Evolutionary conservation across 306 rosid species (phyloP), one percentile per base, ranked within the genome.

Genomic region (Carpinus viminea): DNA sequence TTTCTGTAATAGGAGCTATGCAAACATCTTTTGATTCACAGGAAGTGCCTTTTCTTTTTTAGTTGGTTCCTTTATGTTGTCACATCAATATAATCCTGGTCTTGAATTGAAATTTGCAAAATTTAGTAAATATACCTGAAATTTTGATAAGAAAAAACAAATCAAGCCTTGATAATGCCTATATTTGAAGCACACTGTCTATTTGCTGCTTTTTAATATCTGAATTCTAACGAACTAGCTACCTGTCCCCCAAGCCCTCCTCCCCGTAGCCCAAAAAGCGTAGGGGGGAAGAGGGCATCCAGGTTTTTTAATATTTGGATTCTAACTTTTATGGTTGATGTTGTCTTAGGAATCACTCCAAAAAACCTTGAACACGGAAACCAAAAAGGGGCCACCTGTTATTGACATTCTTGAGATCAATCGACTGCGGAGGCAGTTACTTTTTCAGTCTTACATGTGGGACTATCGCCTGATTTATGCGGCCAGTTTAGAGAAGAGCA

Each of bases 381-480:
- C 73, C 62, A 87, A 66, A 79, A 86, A 78, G 83, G 88, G 92
- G 77, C 91, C 84, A 74, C 94, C 92, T 60, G 79, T 74, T 78
- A 85, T 88, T 73, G 98, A 96, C 85, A 86, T 96, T 86, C 89
- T 95, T 78, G 96, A 95, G 84, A 87, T 95, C 83, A 90, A 93
- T 79, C 86, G 89, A 68, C 71, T 95, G 76, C 83, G 95, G 79
- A 90, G 97, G 89, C 98, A 87, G 78, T 69, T 95, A 70, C 85
- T 93, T 81, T 93, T 90, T 83, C 98, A 87, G 77, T 96, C 97
- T 24, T 90, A 90, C 66, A 74, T 89, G 84, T 96, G 98, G 99
- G 98, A 91, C 81, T 90, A 83, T 64, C 94, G 96, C 79, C 90
- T 95, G 75, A 61, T 89, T 75, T 79, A 73, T 77, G 91, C 81